These are phyloP conservation scores for Dactylellina haptotyla DNA, from an alignment of 2,329 filamentous ascomycete genomes.

Conservation along the genomic window DNA sequence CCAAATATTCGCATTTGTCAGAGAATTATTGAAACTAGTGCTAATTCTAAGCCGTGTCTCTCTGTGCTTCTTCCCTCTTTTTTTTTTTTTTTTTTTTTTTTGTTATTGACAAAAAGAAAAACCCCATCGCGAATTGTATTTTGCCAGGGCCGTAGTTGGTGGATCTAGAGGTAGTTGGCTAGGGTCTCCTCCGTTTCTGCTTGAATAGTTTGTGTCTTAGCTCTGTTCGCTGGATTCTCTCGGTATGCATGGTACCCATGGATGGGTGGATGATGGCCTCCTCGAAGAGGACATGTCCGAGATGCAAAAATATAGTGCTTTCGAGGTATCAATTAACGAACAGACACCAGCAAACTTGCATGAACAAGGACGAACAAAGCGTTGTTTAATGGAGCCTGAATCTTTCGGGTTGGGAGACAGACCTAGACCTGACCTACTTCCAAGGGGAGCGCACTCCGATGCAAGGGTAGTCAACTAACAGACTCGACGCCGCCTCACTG, in stretches of 20 bases:
- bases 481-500: constrained; percentile 7
- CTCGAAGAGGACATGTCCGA: constrained; percentile 23
- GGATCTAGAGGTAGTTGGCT: constrained; percentile 37
- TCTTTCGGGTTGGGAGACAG: not conserved
- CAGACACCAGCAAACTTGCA: constrained; percentile 23
- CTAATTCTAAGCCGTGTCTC: constrained; percentile 5
- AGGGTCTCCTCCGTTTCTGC: constrained; percentile 41
- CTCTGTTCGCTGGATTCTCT: constrained; percentile 39
- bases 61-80: not conserved
- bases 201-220: constrained; percentile 50
- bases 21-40: constrained; percentile 14
- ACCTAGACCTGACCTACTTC: constrained; percentile 20
- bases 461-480: constrained; percentile 35
- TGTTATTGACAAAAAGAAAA: not conserved
- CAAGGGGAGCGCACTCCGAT: constrained; percentile 18
- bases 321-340: constrained; percentile 28
- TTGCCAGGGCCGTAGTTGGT: constrained; percentile 34
- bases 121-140: constrained; percentile 4
- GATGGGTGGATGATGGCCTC: constrained; percentile 13
- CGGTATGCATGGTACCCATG: constrained; percentile 51
- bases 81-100: constrained; percentile 1
- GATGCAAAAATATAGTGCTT: constrained; percentile 5
- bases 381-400: constrained; percentile 40
- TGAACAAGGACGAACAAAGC: constrained; percentile 48
- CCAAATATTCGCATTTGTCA: constrained; percentile 45